Percentiles rank a stretch among this genome's conserved stretches.
Conservation (phyloP, 2,329 filamentous ascomycete genomes). For the Sporothrix schenckii region DNA sequence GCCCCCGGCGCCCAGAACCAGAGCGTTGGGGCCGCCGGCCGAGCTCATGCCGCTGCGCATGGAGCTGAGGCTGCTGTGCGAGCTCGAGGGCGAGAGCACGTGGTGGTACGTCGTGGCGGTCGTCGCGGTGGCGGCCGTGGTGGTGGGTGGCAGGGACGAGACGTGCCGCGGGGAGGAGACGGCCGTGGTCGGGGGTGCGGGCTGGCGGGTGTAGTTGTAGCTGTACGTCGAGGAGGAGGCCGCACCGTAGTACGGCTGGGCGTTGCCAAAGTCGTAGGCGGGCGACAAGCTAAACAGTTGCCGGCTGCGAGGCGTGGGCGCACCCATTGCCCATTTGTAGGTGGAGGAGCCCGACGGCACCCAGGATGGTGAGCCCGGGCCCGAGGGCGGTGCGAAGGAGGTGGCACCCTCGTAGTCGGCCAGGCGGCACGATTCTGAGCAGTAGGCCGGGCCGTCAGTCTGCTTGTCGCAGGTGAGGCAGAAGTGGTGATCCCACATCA, state of each 20-base stretch:
- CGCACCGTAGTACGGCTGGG: conserved; percentile 60
- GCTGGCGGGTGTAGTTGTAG: conserved; percentile 39
- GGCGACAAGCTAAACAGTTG: conserved; percentile 70
- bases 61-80: conserved; percentile 81
- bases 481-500: conserved; percentile 81
- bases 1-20: conserved; percentile 30
- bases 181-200: conserved; percentile 37
- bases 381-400: conserved; percentile 56
- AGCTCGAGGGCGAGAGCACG: conserved; percentile 70
- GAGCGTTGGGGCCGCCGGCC: conserved; percentile 26
- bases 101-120: conserved; percentile 45
- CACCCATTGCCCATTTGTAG: conserved; percentile 52
- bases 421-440: conserved; percentile 87
- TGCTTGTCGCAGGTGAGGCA: conserved; percentile 93
- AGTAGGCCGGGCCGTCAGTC: conserved; percentile 80
- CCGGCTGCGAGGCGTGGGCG: conserved; percentile 40
- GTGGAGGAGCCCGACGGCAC: conserved; percentile 47
- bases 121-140: conserved; percentile 32
- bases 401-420: conserved; percentile 81
- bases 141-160: conserved; percentile 25
- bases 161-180: conserved; percentile 16
- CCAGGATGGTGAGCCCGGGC: conserved; percentile 60
- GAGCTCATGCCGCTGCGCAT: conserved; percentile 58
- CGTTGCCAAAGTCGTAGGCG: conserved; percentile 72
- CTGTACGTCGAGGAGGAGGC: conserved; percentile 47